phyloP scores from a whole-genome alignment of 345 rosid species.

The Melaleuca alternifolia region DNA sequence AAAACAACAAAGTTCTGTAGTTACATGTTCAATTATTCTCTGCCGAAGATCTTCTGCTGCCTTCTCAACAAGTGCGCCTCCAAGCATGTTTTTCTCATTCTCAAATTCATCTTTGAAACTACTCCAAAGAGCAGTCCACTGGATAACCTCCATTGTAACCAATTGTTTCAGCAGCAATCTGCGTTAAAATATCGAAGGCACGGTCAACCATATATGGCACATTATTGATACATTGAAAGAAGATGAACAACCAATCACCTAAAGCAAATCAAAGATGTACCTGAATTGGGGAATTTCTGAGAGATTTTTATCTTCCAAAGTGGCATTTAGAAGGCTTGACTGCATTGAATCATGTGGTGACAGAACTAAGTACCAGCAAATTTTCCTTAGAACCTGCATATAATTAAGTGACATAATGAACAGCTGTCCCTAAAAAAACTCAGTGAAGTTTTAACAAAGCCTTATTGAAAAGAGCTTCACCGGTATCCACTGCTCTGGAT shows the following conservation, averaged over 20 bases:
- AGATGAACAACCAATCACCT: background rate
- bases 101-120: conserved; percentile 78
- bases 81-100: conserved; percentile 68
- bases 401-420: background rate
- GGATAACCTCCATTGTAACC: conserved; percentile 97
- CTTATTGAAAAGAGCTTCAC: conserved; percentile 18
- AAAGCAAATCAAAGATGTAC: conserved; percentile 13
- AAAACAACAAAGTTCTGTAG: background rate
- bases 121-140: conserved; percentile 94
- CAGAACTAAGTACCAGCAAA: conserved; percentile 75
- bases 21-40: conserved; percentile 93
- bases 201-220: background rate
- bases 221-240: background rate
- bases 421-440: background rate
- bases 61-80: conserved; percentile 83
- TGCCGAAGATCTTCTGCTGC: conserved; percentile 91
- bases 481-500: conserved; percentile 67
- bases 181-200: background rate
- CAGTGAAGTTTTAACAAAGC: background rate
- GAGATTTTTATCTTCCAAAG: conserved; percentile 76
- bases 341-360: conserved; percentile 85
- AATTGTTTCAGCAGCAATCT: conserved; percentile 81
- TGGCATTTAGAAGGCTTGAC: conserved; percentile 74
- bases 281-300: conserved; percentile 77
- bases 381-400: conserved; percentile 65